Evolutionary conservation across 2,329 filamentous ascomycete genomes (phyloP), one percentile per base, ranked within the genome.

Genomic region (Diaporthe amygdali): DNA sequence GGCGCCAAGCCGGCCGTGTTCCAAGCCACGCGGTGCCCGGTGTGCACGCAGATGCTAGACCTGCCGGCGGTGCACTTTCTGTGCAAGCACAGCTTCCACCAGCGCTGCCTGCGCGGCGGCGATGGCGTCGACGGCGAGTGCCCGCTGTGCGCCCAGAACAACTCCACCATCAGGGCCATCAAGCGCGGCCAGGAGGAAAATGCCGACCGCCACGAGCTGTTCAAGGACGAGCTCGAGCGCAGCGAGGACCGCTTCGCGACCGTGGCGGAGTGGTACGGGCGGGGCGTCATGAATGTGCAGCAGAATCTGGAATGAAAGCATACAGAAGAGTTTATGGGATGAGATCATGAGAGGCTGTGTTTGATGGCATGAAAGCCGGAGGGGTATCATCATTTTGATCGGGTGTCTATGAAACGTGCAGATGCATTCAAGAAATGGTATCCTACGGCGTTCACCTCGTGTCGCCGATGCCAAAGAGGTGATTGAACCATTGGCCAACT

Each of bases 21-120:
- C 86, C 94, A 97, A 80, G 92, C 95, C 0, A 95, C 95, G 41
- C 90, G 96, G 66, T 99, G 96, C 80, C 92, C 93, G 34, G 91
- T 93, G 66, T 99, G 96, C 80, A 91, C 90, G 20, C 89, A 91
- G 46, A 87, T 90, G 32, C 87, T 98, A 22, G 95, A 98, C 75
- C 85, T 98, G 15, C 96, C 96, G 0, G 94, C 92, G 0, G 95
- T 99, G 59, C 96, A 99, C 79, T 99, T 99, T 80, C 83, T 99
- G 74, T 99, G 96, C 85, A 97, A 97, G 81, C 96, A 99, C 81
- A 95, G 92, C 72, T 99, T 98, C 86, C 96, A 99, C 79, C 94
- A 97, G 83, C 88, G 94, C 55, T 99, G 96, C 81, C 84, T 99
- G 78, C 83, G 86, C 66, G 80, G 80, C 15, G 84, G 83, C 2